Conservation (phyloP, 1,284 basidiomycete genomes). For the Cryptococcus depauperatus region DNA sequence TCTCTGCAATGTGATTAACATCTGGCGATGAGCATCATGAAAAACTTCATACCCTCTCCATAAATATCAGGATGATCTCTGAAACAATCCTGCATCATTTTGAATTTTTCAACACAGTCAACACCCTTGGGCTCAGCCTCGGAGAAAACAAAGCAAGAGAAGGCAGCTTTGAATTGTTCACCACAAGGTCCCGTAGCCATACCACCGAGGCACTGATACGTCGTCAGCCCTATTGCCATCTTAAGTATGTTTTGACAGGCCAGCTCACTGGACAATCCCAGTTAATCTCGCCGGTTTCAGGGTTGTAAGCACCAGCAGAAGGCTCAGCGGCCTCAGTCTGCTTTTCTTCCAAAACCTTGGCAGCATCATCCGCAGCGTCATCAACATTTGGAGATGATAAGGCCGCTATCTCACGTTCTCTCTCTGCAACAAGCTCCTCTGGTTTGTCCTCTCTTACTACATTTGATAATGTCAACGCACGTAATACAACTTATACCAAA, state of each 20-base stretch:
- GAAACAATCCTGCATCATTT: conserved; percentile 97
- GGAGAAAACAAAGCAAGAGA: conserved; percentile 93
- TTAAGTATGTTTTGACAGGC: background rate
- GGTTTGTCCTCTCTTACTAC: conserved; percentile 5
- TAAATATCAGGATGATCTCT: conserved; percentile 91
- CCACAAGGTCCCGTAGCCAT: conserved; percentile 98
- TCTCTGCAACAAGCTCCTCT: no score
- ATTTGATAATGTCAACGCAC: background rate
- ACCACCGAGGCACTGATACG: conserved; percentile 69
- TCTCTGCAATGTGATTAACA: conserved; percentile 19
- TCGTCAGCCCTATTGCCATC: background rate
- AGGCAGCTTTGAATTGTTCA: conserved; percentile 85
- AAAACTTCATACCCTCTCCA: conserved; percentile 62
- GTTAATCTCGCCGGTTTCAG: conserved; percentile 94
- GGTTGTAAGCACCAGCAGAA: conserved; percentile 57
- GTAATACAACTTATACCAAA: background rate
- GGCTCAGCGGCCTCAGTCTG: conserved; percentile 17
- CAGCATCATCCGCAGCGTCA: conserved; percentile 4
- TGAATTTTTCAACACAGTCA: conserved; percentile 96
- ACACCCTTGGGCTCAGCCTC: conserved; percentile 96
- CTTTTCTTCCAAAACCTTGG: conserved; percentile 20
- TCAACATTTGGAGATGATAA: conserved; percentile 1
- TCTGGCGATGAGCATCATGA: background rate
- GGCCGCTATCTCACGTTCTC: background rate
- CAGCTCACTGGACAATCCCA: conserved; percentile 75